Conservation (phyloP, 345 rosid species). For the Stellera chamaejasme region DNA sequence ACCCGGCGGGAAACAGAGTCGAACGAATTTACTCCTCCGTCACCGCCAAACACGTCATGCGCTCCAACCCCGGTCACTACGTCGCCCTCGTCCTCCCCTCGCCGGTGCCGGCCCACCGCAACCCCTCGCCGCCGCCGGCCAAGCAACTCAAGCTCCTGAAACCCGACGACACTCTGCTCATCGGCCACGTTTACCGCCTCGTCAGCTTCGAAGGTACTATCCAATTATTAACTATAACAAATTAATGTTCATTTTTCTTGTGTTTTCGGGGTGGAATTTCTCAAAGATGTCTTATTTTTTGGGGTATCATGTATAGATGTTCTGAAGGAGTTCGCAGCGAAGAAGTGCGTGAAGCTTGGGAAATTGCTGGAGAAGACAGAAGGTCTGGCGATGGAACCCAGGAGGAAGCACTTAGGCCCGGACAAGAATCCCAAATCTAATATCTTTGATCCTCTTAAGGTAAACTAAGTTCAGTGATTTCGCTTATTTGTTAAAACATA, state of each 20-base stretch:
- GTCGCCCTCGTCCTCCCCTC: slow-evolving; percentile 65
- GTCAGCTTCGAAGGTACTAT: slow-evolving; percentile 65
- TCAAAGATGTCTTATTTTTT: too few species aligned
- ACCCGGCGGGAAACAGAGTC: slow-evolving; percentile 57
- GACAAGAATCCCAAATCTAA: slow-evolving; percentile 13
- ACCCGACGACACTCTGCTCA: slow-evolving; percentile 57
- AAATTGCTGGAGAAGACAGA: slow-evolving; percentile 52
- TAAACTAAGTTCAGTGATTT: background rate
- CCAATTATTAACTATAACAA: background rate
- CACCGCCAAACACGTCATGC: slow-evolving; percentile 65
- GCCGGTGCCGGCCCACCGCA: slow-evolving; percentile 27
- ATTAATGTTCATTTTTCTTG: background rate
- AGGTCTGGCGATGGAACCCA: slow-evolving; percentile 27
- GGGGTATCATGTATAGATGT: slow-evolving; percentile 34
- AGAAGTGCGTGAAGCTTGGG: slow-evolving; percentile 69
- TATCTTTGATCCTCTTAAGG: slow-evolving; percentile 15
- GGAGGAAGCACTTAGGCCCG: slow-evolving; percentile 19
- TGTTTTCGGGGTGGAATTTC: background rate
- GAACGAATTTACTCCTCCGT: slow-evolving; percentile 74
- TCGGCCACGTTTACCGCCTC: slow-evolving; percentile 72
- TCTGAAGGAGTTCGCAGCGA: slow-evolving; percentile 62
- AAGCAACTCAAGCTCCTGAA: slow-evolving; percentile 84
- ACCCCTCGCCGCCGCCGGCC: slow-evolving; percentile 40
- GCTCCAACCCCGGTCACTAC: slow-evolving; percentile 68
- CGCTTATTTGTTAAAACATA: too few species aligned